These are phyloP conservation scores for Cryptomeria japonica DNA, from an alignment of 75 land plant species.

Conservation along the genomic window DNA sequence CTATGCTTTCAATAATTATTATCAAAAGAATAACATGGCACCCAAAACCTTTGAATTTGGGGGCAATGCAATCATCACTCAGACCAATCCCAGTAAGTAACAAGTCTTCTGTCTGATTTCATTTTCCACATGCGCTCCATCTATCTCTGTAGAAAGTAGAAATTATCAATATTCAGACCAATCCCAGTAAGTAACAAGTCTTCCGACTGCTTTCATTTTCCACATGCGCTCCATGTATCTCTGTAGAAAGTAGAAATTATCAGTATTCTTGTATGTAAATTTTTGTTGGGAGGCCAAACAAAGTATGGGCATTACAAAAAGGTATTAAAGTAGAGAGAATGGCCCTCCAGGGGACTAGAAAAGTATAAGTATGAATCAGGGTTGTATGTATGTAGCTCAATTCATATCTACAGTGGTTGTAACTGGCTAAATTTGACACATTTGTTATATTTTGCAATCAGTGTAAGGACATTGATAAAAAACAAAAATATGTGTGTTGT, in stretches of 20 bases:
- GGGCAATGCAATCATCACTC: conserved; percentile 37
- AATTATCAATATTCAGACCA: not conserved
- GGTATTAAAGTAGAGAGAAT: not conserved
- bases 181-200: too few species aligned
- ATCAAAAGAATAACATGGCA: conserved; percentile 24
- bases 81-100: conserved; percentile 44
- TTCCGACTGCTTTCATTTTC: too few species aligned
- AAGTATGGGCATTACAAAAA: not conserved
- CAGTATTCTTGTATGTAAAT: not conserved
- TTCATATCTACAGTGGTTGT: not conserved
- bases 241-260: not conserved
- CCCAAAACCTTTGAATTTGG: conserved; percentile 41
- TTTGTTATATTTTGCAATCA: not conserved
- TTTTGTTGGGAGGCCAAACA: not conserved
- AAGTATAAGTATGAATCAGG: not conserved
- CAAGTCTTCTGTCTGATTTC: not conserved
- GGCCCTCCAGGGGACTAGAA: not conserved
- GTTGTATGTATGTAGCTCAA: not conserved
- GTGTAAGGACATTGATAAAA: not conserved
- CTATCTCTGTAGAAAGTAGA: not conserved
- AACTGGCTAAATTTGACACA: not conserved
- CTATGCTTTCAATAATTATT: conserved; percentile 49
- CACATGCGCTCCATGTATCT: not conserved
- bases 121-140: not conserved
- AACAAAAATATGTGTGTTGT: not conserved